Evolutionary conservation across 1,139 yeast species (phyloP).

Genomic region (Groenewaldozyma sp.): DNA sequence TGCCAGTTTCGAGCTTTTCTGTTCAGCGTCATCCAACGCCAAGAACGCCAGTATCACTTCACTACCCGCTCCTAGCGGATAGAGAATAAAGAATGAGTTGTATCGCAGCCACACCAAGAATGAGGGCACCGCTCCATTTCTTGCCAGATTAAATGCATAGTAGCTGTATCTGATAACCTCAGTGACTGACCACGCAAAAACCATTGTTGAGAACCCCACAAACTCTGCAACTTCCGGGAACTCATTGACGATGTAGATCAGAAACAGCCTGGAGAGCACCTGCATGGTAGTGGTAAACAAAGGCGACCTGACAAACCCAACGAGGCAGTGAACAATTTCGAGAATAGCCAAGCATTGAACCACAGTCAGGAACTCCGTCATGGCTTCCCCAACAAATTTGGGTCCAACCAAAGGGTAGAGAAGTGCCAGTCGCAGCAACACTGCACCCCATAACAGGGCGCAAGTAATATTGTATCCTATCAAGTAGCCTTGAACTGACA

Average conservation of each 20-base stretch:
- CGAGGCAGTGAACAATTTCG: constrained; percentile 69
- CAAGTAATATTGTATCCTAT: constrained; percentile 57
- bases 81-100: constrained; percentile 69
- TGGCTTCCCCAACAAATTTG: constrained; percentile 43
- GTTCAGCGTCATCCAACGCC: constrained; percentile 55
- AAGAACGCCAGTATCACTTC: constrained; percentile 65
- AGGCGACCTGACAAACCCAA: constrained; percentile 77
- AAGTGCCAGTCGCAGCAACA: constrained; percentile 34
- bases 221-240: constrained; percentile 60
- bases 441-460: constrained; percentile 57
- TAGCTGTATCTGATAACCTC: constrained; percentile 83
- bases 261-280: constrained; percentile 71
- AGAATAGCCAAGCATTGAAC: constrained; percentile 79
- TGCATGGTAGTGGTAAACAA: constrained; percentile 75
- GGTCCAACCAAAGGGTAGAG: constrained; percentile 38
- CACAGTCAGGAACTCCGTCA: constrained; percentile 50
- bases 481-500: constrained; percentile 24
- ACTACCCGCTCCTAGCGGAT: constrained; percentile 85
- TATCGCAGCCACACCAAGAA: constrained; percentile 68
- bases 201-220: constrained; percentile 53
- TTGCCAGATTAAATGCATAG: constrained; percentile 57
- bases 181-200: constrained; percentile 82
- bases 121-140: constrained; percentile 46
- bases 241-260: constrained; percentile 71
- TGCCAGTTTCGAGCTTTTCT: constrained; percentile 45